phyloP scores from a whole-genome alignment of 495 filamentous ascomycete genomes.

The Aspergillus homomorphus region DNA sequence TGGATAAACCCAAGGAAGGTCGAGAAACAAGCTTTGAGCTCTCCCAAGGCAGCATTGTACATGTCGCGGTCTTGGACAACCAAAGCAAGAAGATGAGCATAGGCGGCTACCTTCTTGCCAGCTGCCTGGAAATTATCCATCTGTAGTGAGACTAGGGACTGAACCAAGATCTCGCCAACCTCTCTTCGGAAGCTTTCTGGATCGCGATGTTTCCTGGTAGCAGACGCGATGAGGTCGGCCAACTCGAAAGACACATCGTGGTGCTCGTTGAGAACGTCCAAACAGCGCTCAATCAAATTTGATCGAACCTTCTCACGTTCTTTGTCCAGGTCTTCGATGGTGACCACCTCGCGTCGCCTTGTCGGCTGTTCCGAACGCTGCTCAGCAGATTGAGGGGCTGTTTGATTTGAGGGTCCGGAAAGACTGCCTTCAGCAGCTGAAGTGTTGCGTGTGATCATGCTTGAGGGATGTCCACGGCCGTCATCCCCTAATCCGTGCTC shows the following conservation, averaged over 20 bases:
- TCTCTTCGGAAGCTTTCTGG: slow-evolving; percentile 63
- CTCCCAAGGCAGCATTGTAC: slow-evolving; percentile 69
- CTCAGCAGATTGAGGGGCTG: slow-evolving; percentile 5
- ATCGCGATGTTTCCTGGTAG: slow-evolving; percentile 65
- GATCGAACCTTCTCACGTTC: slow-evolving; percentile 68
- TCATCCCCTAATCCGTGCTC: slow-evolving; percentile 27
- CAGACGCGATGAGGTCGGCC: slow-evolving; percentile 76
- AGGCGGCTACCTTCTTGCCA: slow-evolving; percentile 86
- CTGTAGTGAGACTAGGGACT: slow-evolving; percentile 81
- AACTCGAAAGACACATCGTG: slow-evolving; percentile 89
- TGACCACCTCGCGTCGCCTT: slow-evolving; percentile 44
- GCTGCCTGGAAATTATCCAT: slow-evolving; percentile 64
- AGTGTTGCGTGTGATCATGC: slow-evolving; percentile 15
- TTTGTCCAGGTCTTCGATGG: slow-evolving; percentile 79
- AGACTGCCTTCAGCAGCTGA: slow-evolving; percentile 12
- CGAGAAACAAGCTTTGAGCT: slow-evolving; percentile 73
- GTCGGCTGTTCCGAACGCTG: slow-evolving; percentile 20
- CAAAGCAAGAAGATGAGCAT: slow-evolving; percentile 87
- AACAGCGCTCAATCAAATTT: slow-evolving; percentile 80
- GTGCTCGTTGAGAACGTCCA: slow-evolving; percentile 86
- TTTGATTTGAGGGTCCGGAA: slow-evolving; percentile 20
- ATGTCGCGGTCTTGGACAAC: slow-evolving; percentile 80
- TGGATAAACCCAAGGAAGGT: slow-evolving; percentile 79
- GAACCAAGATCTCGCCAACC: slow-evolving; percentile 77
- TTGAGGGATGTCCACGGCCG: slow-evolving; percentile 26